Conservation (phyloP, 208 protist genomes). For the Crithidia acanthocephali region DNA sequence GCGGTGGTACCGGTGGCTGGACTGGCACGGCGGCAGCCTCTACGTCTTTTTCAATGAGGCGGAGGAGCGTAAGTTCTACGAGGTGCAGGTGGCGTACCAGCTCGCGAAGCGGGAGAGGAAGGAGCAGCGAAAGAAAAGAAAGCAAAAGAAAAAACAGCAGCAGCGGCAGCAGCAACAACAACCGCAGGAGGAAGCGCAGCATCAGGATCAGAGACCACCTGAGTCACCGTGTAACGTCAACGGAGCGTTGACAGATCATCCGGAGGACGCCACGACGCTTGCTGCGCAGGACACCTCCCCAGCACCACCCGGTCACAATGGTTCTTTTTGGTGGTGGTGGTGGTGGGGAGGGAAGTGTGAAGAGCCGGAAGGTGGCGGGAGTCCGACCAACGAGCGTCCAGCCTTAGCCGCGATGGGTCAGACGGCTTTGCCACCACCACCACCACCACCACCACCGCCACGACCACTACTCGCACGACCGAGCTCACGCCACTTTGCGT, state of each 20-base stretch:
- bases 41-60: conserved; percentile 83
- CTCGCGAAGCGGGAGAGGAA: conserved; percentile 14
- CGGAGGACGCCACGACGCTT: too few species aligned
- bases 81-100: conserved; percentile 49
- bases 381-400: too few species aligned
- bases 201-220: neutral
- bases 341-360: too few species aligned
- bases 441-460: neutral
- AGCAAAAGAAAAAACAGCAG: neutral
- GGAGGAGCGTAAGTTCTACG: conserved; percentile 71
- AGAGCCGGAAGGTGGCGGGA: too few species aligned
- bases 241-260: too few species aligned
- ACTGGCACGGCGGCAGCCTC: conserved; percentile 73
- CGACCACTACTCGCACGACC: neutral
- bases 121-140: neutral
- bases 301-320: too few species aligned
- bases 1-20: conserved; percentile 84
- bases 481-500: neutral
- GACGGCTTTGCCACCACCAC: too few species aligned
- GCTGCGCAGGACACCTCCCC: too few species aligned
- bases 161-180: neutral
- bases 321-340: too few species aligned
- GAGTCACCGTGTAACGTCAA: neutral
- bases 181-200: neutral
- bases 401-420: too few species aligned